Conservation (phyloP, 1,284 basidiomycete genomes). For the Gomphus bonarii region DNA sequence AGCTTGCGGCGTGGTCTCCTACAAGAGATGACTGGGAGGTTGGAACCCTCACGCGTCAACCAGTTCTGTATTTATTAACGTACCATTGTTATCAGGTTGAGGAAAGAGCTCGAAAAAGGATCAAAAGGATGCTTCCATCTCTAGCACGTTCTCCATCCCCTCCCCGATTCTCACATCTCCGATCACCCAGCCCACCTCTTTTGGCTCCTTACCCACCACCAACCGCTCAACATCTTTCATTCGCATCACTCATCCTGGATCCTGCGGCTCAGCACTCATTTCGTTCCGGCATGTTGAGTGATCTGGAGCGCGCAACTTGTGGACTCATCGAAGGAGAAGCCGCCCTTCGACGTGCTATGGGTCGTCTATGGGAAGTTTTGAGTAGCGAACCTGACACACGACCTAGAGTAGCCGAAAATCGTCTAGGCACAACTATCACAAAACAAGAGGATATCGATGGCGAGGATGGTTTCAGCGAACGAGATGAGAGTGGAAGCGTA, state of each 20-base stretch:
- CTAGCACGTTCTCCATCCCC: conserved; percentile 28
- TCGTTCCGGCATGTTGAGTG: conserved; percentile 62
- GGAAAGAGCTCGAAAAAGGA: conserved; percentile 67
- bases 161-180: conserved; percentile 31
- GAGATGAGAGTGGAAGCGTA: conserved; percentile 32
- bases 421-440: conserved; percentile 33
- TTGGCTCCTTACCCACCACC: conserved; percentile 61
- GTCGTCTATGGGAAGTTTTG: conserved; percentile 69
- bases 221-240: conserved; percentile 52
- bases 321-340: conserved; percentile 72
- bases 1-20: conserved; percentile 70
- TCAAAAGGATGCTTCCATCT: conserved; percentile 52
- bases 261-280: conserved; percentile 74
- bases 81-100: conserved; percentile 42
- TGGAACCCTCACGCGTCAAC: conserved; percentile 23
- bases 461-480: conserved; percentile 24
- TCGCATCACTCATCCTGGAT: conserved; percentile 76
- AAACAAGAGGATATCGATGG: conserved; percentile 58
- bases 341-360: conserved; percentile 56
- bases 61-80: not conserved
- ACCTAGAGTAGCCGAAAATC: conserved; percentile 19
- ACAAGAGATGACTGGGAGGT: conserved; percentile 73
- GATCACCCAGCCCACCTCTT: conserved; percentile 34
- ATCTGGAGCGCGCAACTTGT: conserved; percentile 68
- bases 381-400: conserved; percentile 45